A percentile compares a stretch with the other conserved stretches of the same genome.
phyloP scores from a whole-genome alignment of 2,329 filamentous ascomycete species.

The Ophiostoma tasmaniense region DNA sequence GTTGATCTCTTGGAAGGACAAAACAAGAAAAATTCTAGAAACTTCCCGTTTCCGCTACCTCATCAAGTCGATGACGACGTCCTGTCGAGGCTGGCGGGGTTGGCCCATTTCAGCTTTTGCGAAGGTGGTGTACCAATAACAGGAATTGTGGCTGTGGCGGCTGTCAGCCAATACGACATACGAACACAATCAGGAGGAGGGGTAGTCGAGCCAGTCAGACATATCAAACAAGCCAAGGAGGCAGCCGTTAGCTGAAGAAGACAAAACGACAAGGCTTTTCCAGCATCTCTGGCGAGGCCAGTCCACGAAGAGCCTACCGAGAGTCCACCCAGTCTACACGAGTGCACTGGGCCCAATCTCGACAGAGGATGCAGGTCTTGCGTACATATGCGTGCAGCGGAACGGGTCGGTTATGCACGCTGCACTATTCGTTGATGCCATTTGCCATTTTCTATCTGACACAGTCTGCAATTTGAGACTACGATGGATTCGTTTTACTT shows the following conservation, averaged over 20 bases:
- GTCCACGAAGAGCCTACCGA: not conserved
- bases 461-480: no score
- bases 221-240: not conserved
- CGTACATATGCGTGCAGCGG: not conserved
- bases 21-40: not conserved
- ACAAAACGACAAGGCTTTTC: not conserved
- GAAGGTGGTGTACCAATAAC: conserved; percentile 13
- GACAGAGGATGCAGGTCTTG: not conserved
- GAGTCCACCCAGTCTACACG: not conserved
- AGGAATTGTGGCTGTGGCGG: not conserved
- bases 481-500: not conserved
- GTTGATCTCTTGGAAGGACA: not conserved
- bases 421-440: not conserved
- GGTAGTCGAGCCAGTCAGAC: not conserved
- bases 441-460: no score
- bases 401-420: not conserved
- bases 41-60: not conserved
- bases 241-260: not conserved
- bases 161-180: conserved; percentile 4
- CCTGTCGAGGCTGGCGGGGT: not conserved
- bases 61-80: not conserved
- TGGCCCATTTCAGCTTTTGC: not conserved
- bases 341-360: not conserved
- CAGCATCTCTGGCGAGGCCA: not conserved
- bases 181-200: not conserved